Percentiles rank a stretch among this genome's conserved stretches.
Evolutionary conservation across 805 yeast genomes (phyloP).

Genomic region (Blastobotrys americana): DNA sequence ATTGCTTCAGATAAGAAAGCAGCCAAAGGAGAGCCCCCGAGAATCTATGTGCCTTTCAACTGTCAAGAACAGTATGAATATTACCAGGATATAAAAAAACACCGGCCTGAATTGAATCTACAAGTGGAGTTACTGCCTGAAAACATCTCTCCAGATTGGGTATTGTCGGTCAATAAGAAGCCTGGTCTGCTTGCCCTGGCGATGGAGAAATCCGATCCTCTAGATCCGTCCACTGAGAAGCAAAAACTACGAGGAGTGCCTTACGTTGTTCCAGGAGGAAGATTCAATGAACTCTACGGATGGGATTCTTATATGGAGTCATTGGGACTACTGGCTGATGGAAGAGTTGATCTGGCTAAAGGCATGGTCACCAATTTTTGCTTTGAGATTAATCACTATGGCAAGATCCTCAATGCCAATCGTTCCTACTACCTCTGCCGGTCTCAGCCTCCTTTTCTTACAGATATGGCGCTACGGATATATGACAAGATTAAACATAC

Average conservation of each 20-base stretch:
- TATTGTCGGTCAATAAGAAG: constrained; percentile 63
- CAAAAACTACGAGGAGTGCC: constrained; percentile 46
- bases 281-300: constrained; percentile 93
- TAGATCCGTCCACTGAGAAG: constrained; percentile 35
- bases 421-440: constrained; percentile 84
- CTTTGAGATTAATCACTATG: constrained; percentile 83
- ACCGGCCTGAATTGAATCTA: constrained; percentile 49
- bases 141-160: constrained; percentile 66
- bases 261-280: constrained; percentile 94
- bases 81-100: constrained; percentile 46
- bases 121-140: constrained; percentile 75
- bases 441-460: constrained; percentile 93
- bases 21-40: constrained; percentile 46
- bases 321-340: constrained; percentile 67
- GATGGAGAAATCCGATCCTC: constrained; percentile 43
- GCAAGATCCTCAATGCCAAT: constrained; percentile 90
- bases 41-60: constrained; percentile 69
- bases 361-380: constrained; percentile 92
- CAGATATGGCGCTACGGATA: constrained; percentile 79
- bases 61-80: constrained; percentile 68
- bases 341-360: constrained; percentile 60
- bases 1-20: constrained; percentile 77
- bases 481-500: constrained; percentile 44
- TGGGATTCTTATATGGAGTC: constrained; percentile 97
- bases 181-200: constrained; percentile 88